These are phyloP conservation scores for Tetrahymena borealis DNA, from an alignment of 73 alveolate genomes.

Conservation along the genomic window DNA sequence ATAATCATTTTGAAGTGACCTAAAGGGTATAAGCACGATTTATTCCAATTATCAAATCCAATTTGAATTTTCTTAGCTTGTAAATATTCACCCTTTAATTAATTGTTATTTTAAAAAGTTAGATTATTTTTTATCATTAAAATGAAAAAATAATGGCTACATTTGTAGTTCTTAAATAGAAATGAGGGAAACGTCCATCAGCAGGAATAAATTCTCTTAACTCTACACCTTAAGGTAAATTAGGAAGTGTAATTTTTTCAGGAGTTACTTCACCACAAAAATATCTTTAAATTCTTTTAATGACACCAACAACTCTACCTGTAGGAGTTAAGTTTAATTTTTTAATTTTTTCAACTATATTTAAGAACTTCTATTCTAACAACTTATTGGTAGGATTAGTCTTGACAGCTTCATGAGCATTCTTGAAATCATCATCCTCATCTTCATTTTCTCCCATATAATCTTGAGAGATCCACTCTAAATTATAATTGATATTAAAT, in stretches of 20 bases:
- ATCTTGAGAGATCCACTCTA: conserved; percentile 14
- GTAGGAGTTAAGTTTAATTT: conserved; percentile 59
- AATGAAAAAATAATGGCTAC: background rate
- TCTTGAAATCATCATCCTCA: conserved; percentile 57
- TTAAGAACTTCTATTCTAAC: conserved; percentile 17
- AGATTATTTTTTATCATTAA: too few relatives aligned
- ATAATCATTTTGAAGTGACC: conserved; percentile 83
- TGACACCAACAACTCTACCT: conserved; percentile 66
- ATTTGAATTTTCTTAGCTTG: conserved; percentile 31
- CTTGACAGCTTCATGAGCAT: conserved; percentile 47
- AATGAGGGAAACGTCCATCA: conserved; percentile 55
- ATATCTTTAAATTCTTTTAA: conserved; percentile 56
- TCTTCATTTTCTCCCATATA: conserved; percentile 69
- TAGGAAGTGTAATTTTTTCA: conserved; percentile 30
- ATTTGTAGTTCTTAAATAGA: conserved; percentile 12
- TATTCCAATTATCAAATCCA: conserved; percentile 30
- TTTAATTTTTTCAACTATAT: conserved; percentile 54
- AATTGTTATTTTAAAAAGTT: background rate
- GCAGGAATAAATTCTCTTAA: conserved; percentile 51
- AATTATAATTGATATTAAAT: background rate
- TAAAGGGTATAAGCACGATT: conserved; percentile 29
- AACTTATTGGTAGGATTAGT: background rate
- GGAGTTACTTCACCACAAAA: conserved; percentile 59
- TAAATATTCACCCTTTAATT: background rate
- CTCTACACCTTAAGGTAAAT: conserved; percentile 52